phyloP scores from a whole-genome alignment of 345 rosid genomes.

The Anastatica hierochuntica region DNA sequence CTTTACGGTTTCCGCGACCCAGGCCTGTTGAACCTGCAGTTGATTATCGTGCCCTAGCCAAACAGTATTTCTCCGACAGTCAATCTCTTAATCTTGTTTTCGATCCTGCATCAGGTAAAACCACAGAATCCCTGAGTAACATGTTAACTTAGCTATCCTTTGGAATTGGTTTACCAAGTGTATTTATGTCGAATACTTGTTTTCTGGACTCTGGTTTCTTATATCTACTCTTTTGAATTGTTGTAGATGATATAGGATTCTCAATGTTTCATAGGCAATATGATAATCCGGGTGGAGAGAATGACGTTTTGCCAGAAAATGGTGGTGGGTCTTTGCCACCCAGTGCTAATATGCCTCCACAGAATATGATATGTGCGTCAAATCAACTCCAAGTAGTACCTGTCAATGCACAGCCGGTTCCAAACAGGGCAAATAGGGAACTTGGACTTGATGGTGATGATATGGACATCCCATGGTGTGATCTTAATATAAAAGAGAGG shows the following conservation, averaged over 20 bases:
- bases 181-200: neutral
- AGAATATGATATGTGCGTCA: constrained; percentile 31
- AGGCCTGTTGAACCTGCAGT: constrained; percentile 53
- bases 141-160: neutral
- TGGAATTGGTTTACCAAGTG: neutral
- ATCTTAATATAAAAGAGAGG: constrained; percentile 78
- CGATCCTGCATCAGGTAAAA: constrained; percentile 62
- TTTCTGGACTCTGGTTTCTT: constrained; percentile 3
- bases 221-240: constrained; percentile 20
- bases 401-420: constrained; percentile 32
- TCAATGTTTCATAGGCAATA: constrained; percentile 40
- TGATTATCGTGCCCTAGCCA: constrained; percentile 81
- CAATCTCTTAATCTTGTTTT: constrained; percentile 74
- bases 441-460: constrained; percentile 69
- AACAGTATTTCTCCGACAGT: constrained; percentile 76
- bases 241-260: constrained; percentile 42
- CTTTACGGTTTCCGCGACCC: constrained; percentile 83
- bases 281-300: constrained; percentile 41
- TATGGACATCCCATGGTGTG: constrained; percentile 85
- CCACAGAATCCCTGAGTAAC: neutral
- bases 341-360: constrained; percentile 30
- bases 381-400: constrained; percentile 29
- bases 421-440: constrained; percentile 39
- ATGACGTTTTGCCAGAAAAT: constrained; percentile 34
- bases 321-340: constrained; percentile 29